phyloP scores from a whole-genome alignment of 345 rosid genomes.

The Melaleuca quinquenervia region DNA sequence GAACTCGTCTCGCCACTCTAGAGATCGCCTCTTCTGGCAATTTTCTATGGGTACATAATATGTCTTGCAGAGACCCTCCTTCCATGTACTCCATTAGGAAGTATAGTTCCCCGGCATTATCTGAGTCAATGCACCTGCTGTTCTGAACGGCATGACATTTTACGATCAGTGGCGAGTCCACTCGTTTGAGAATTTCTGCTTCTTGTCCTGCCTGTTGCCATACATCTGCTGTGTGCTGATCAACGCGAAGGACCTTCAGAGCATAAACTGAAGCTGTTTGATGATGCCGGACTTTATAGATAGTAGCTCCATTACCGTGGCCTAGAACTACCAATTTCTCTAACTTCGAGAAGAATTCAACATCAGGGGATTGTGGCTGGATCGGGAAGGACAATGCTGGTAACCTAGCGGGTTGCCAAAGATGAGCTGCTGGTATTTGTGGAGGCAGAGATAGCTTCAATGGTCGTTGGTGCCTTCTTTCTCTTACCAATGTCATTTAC shows the following conservation, averaged over 20 bases:
- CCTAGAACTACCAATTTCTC: conserved; percentile 49
- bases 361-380: conserved; percentile 22
- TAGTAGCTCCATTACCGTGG: conserved; percentile 44
- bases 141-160: conserved; percentile 37
- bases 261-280: conserved; percentile 26
- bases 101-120: conserved; percentile 19
- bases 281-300: conserved; percentile 44
- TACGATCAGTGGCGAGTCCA: conserved; percentile 35
- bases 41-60: conserved; percentile 2
- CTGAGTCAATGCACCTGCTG: background rate
- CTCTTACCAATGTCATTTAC: conserved; percentile 51
- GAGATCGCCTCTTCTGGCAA: conserved; percentile 27
- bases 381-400: conserved; percentile 6
- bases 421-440: conserved; percentile 5
- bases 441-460: conserved; percentile 11
- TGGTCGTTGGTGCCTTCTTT: conserved; percentile 47
- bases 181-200: conserved; percentile 41
- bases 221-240: conserved; percentile 4
- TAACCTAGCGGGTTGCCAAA: background rate
- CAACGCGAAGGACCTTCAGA: conserved; percentile 33
- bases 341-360: conserved; percentile 14
- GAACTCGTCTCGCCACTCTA: conserved; percentile 17
- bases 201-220: conserved; percentile 23
- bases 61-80: conserved; percentile 33
- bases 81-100: conserved; percentile 68